Conservation (phyloP, 2,329 filamentous ascomycete genomes). For the Metarhizium robertsii region DNA sequence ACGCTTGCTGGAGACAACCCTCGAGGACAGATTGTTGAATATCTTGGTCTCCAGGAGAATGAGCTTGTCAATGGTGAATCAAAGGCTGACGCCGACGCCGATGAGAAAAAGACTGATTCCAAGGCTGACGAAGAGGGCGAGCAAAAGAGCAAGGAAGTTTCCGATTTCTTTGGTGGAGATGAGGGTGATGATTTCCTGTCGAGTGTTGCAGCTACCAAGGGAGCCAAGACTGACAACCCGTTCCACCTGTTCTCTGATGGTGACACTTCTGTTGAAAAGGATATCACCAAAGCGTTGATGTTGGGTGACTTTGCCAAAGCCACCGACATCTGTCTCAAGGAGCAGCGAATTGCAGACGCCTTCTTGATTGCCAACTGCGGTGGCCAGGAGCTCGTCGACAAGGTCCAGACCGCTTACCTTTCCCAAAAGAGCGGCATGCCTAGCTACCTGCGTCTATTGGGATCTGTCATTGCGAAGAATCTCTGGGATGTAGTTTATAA, state of each 20-base stretch:
- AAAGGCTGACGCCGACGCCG: constrained; percentile 15
- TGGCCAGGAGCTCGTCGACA: constrained; percentile 85
- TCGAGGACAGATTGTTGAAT: constrained; percentile 77
- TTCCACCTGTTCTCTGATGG: constrained; percentile 80
- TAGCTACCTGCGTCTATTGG: constrained; percentile 83
- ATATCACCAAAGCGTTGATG: constrained; percentile 80
- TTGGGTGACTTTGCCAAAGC: constrained; percentile 86
- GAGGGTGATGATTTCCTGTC: constrained; percentile 81
- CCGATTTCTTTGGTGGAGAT: constrained; percentile 67
- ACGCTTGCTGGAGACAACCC: constrained; percentile 78
- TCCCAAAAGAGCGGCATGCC: constrained; percentile 72
- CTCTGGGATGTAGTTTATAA: constrained; percentile 98
- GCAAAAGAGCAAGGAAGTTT: constrained; percentile 52
- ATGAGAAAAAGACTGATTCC: constrained; percentile 18
- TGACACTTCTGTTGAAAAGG: constrained; percentile 77
- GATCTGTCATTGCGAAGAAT: constrained; percentile 91
- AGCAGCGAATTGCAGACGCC: constrained; percentile 86
- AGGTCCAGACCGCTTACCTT: constrained; percentile 86
- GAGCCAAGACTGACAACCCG: constrained; percentile 84
- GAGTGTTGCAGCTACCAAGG: constrained; percentile 77
- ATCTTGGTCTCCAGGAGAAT: constrained; percentile 75
- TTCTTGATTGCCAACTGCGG: constrained; percentile 98
- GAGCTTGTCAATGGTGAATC: constrained; percentile 41
- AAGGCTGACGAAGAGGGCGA: constrained; percentile 20
- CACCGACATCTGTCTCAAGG: constrained; percentile 77